A percentile compares a stretch with the other conserved stretches of the same genome.
phyloP scores from a whole-genome alignment of 2,329 filamentous ascomycete genomes.

The Neocatenulostroma microsporum region DNA sequence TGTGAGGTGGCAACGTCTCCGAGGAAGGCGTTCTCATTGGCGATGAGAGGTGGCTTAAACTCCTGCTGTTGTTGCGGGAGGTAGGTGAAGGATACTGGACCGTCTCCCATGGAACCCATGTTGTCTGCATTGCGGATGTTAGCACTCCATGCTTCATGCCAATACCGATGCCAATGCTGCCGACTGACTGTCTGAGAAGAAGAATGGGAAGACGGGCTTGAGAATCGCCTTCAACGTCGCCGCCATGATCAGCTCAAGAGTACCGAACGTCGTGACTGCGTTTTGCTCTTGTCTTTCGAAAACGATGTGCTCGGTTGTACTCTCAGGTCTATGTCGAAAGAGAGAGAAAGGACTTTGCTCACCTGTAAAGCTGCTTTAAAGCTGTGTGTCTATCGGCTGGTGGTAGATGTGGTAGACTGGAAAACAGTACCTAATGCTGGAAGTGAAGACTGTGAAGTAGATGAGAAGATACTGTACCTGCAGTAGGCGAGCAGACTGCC shows the following conservation, averaged over 20 bases:
- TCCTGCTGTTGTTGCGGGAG: constrained; percentile 50
- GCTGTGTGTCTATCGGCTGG: no score
- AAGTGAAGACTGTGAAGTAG: no score
- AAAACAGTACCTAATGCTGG: no score
- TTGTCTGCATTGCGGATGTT: constrained; percentile 1
- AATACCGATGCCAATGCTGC: no score
- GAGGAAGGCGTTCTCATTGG: constrained; percentile 60
- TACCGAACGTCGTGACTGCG: constrained; percentile 1
- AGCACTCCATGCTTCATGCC: not conserved
- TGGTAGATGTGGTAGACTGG: no score
- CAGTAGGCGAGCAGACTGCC: no score
- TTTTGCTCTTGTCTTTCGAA: no score
- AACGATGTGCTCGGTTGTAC: no score
- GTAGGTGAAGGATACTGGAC: constrained; percentile 41
- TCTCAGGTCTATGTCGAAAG: no score
- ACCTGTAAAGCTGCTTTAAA: no score
- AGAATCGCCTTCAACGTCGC: not conserved
- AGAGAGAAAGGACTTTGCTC: no score
- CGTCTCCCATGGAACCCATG: constrained; percentile 9
- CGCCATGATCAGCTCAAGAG: not conserved
- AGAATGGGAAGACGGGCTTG: not conserved
- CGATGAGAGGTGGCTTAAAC: constrained; percentile 58
- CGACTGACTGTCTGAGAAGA: not conserved
- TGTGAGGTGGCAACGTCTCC: constrained; percentile 52
- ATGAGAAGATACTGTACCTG: no score